A percentile compares a stretch with the other conserved stretches of the same genome.
Conservation (phyloP, 208 protist species). For the Wallacemonas sp. region DNA sequence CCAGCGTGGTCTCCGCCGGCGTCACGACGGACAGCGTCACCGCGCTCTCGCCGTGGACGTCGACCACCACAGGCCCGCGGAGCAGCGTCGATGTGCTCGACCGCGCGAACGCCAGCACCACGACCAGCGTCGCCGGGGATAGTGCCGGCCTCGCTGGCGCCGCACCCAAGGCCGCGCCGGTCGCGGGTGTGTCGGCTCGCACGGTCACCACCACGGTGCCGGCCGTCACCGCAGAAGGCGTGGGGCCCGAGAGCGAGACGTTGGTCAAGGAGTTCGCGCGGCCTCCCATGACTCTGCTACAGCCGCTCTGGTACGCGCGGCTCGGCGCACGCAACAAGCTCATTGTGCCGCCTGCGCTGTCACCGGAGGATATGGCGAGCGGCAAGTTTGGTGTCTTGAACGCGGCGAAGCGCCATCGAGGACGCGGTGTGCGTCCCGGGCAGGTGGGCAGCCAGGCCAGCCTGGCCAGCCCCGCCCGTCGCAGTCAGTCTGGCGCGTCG, state of each 20-base stretch:
- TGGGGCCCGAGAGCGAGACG: not conserved
- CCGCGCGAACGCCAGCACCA: not conserved
- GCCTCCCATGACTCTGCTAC: slow-evolving; percentile 17
- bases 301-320: slow-evolving; percentile 19
- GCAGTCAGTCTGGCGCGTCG: too few relatives aligned
- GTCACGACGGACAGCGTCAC: not conserved
- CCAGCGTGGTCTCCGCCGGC: too few relatives aligned
- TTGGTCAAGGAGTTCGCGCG: not conserved
- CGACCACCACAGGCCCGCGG: not conserved
- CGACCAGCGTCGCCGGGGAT: too few relatives aligned
- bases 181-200: too few relatives aligned
- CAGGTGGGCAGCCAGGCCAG: not conserved
- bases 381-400: slow-evolving; percentile 11
- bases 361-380: slow-evolving; percentile 10
- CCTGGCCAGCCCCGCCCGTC: too few relatives aligned
- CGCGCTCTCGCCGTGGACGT: not conserved
- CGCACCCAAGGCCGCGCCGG: too few relatives aligned
- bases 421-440: not conserved
- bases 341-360: slow-evolving; percentile 7
- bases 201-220: not conserved
- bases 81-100: not conserved
- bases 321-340: not conserved
- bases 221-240: not conserved
- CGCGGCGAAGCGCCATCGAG: slow-evolving; percentile 9
- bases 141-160: too few relatives aligned